Percentiles rank a stretch among this genome's conserved stretches.
Evolutionary conservation across 805 yeast species (phyloP).

Genomic region (Wickerhamomyces canadensis): DNA sequence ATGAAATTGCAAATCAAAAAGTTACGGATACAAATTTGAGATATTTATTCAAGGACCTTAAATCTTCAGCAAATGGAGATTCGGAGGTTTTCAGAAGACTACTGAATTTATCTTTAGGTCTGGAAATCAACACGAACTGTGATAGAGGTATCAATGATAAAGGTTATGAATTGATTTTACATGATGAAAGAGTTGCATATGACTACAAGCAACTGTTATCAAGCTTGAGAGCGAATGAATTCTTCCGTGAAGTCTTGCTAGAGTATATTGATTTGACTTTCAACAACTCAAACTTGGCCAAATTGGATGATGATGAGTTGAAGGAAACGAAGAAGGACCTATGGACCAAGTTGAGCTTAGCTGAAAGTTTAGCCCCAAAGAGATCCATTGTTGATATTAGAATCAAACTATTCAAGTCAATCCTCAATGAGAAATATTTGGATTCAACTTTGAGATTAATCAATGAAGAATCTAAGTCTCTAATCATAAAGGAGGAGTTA

Average conservation of each 20-base stretch:
- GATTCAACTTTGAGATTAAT: constrained; percentile 15
- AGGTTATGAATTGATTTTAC: constrained; percentile 19
- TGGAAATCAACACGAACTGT: constrained; percentile 18
- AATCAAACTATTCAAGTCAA: constrained; percentile 23
- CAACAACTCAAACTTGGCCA: constrained; percentile 9
- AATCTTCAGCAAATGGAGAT: constrained; percentile 6
- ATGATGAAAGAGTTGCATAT: constrained; percentile 17
- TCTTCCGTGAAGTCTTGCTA: constrained; percentile 22
- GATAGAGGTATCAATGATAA: constrained; percentile 19
- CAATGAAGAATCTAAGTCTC: constrained; percentile 8
- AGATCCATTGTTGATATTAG: constrained; percentile 24
- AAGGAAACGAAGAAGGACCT: constrained; percentile 21
- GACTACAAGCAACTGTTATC: constrained; percentile 21
- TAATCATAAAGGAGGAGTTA: constrained; percentile 1
- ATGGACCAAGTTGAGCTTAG: constrained; percentile 19
- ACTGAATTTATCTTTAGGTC: constrained; percentile 14
- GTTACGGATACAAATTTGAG: constrained; percentile 18
- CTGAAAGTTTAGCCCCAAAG: constrained; percentile 22
- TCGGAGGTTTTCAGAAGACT: constrained; percentile 23
- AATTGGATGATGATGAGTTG: constrained; percentile 18
- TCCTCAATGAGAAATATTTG: constrained; percentile 24
- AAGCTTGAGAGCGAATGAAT: constrained; percentile 26
- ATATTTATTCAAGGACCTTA: constrained; percentile 22
- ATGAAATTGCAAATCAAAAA: constrained; percentile 20
- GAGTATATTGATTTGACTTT: constrained; percentile 22